Conservation (phyloP, 495 filamentous ascomycete species). For the Neurospora intermedia region DNA sequence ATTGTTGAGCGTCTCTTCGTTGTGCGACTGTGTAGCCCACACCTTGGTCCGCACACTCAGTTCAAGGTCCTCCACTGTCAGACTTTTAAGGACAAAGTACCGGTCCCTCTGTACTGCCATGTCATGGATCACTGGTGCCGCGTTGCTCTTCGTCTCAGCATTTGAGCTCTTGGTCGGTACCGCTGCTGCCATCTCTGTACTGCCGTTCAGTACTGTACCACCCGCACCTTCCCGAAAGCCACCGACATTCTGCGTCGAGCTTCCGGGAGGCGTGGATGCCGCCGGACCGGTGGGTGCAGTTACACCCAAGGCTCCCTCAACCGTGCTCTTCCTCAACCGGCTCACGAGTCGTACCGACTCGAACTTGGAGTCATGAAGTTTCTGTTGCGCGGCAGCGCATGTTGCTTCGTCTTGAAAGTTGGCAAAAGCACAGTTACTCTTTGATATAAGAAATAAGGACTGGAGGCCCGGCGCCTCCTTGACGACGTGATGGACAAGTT, state of each 20-base stretch:
- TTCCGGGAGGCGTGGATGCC: constrained; percentile 13
- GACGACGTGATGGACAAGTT: constrained; percentile 84
- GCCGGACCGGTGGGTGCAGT: constrained; percentile 46
- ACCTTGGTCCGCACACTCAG: constrained; percentile 76
- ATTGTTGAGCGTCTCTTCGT: constrained; percentile 71
- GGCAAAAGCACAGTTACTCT: constrained; percentile 96
- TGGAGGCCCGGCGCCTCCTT: constrained; percentile 73
- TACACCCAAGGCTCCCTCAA: constrained; percentile 37
- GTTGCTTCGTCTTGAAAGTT: constrained; percentile 80
- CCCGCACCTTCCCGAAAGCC: not conserved
- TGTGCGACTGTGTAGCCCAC: constrained; percentile 94
- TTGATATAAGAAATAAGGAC: constrained; percentile 90
- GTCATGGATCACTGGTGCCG: constrained; percentile 6
- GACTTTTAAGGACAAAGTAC: constrained; percentile 89
- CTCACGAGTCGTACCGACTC: constrained; percentile 87
- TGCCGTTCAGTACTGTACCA: not conserved
- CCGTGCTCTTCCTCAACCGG: constrained; percentile 58
- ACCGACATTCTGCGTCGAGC: constrained; percentile 9
- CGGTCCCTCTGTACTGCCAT: constrained; percentile 44
- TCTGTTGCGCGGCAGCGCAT: constrained; percentile 65
- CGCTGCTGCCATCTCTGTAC: not conserved
- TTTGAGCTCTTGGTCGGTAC: constrained; percentile 2
- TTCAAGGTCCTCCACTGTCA: constrained; percentile 91
- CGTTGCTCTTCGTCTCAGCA: constrained; percentile 14
- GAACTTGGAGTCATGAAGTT: constrained; percentile 88